phyloP scores from a whole-genome alignment of 1,139 yeast genomes.

The Waltiozyma sp. region DNA sequence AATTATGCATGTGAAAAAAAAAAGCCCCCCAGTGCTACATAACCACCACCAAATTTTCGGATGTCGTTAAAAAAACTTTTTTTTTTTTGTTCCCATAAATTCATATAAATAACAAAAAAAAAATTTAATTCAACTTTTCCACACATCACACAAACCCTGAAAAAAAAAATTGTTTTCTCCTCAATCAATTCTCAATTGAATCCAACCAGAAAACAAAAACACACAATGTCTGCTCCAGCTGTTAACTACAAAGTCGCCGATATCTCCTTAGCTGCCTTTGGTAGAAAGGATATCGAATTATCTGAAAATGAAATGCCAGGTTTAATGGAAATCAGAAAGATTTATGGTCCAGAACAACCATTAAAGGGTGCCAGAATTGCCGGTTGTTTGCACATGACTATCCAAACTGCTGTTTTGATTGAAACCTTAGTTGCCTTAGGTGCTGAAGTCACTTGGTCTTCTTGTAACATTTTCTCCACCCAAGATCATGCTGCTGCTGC shows the following conservation, averaged over 20 bases:
- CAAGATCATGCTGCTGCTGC: constrained; percentile 99
- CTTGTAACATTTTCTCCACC: constrained; percentile 99
- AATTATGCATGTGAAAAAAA: too few relatives aligned
- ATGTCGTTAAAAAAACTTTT: background rate
- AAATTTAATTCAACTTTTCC: too few relatives aligned
- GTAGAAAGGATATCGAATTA: constrained; percentile 98
- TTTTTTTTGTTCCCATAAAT: background rate
- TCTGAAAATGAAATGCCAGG: constrained; percentile 99
- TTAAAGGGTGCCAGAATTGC: constrained; percentile 98
- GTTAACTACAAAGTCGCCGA: constrained; percentile 93
- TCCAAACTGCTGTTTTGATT: constrained; percentile 97
- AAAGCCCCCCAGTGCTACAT: background rate
- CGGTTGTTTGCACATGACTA: constrained; percentile 99
- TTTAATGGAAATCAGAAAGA: constrained; percentile 93
- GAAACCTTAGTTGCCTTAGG: constrained; percentile 97
- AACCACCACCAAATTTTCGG: background rate
- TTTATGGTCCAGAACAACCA: constrained; percentile 89
- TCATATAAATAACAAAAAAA: too few relatives aligned
- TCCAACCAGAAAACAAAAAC: background rate
- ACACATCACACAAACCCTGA: too few relatives aligned
- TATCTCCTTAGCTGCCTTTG: constrained; percentile 97
- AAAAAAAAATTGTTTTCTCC: too few relatives aligned
- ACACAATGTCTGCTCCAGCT: constrained; percentile 45
- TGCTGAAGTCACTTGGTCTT: constrained; percentile 99
- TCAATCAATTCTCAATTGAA: background rate